Percentiles rank a stretch among this genome's conserved stretches.
phyloP scores from a whole-genome alignment of 2,329 filamentous ascomycete species.

The Colletotrichum cordylinicola region DNA sequence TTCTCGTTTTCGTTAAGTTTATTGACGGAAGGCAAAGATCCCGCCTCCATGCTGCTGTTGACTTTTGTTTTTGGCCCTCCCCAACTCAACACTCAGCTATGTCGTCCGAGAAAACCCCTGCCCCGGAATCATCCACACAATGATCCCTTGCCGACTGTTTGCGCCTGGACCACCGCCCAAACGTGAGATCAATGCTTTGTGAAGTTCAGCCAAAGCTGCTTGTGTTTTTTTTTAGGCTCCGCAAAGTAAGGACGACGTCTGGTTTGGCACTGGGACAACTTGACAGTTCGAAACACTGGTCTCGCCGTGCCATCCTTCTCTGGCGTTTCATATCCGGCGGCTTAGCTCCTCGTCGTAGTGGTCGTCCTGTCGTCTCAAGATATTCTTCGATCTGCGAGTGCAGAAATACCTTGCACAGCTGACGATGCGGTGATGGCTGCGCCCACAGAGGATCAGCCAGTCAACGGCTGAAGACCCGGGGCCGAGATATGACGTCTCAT shows the following conservation, averaged over 20 bases:
- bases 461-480: background rate
- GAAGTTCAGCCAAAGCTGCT: background rate
- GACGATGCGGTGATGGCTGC: background rate
- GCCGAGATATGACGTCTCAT: background rate
- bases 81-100: background rate
- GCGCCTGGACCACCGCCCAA: background rate
- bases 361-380: background rate
- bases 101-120: background rate
- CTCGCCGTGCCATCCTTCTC: background rate
- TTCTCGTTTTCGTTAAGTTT: background rate
- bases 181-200: background rate
- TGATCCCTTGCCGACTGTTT: background rate
- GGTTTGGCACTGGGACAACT: background rate
- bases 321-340: background rate
- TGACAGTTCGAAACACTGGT: constrained; percentile 6
- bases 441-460: background rate
- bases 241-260: background rate
- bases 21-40: background rate
- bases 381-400: too few relatives aligned
- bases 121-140: background rate
- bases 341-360: background rate
- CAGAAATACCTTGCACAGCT: background rate
- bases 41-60: background rate
- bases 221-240: background rate
- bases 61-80: background rate